Evolutionary conservation across 1,139 yeast species (phyloP).

Genomic region (Hemisphaericaspora subhashii): DNA sequence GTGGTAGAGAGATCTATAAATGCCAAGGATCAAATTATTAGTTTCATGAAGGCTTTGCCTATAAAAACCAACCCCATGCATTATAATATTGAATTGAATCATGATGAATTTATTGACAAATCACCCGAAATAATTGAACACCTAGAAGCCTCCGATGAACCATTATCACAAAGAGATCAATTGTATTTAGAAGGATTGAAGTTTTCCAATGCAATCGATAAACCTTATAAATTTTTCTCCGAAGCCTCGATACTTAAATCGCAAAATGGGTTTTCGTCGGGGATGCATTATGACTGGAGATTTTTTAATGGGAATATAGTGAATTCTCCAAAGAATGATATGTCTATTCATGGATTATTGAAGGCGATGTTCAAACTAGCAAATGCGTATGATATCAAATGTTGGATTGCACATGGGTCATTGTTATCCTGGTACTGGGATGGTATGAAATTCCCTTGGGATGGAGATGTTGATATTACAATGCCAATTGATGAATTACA

Average conservation of each 20-base stretch:
- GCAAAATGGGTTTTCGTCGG: conserved; percentile 29
- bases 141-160: conserved; percentile 7
- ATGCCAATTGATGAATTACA: conserved; percentile 51
- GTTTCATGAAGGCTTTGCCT: conserved; percentile 7
- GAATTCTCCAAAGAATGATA: conserved; percentile 23
- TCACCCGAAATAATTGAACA: conserved; percentile 16
- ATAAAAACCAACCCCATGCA: not conserved
- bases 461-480: conserved; percentile 54
- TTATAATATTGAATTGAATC: conserved; percentile 16
- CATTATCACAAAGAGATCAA: conserved; percentile 14
- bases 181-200: conserved; percentile 16
- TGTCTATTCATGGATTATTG: conserved; percentile 30
- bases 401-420: conserved; percentile 57
- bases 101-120: conserved; percentile 25
- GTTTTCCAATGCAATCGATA: conserved; percentile 9
- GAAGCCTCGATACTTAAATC: conserved; percentile 45
- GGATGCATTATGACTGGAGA: conserved; percentile 48
- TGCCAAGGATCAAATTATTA: conserved; percentile 8
- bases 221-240: conserved; percentile 48
- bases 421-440: conserved; percentile 57
- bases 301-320: conserved; percentile 40
- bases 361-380: conserved; percentile 36
- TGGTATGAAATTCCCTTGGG: conserved; percentile 56
- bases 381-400: conserved; percentile 21
- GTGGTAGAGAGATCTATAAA: conserved; percentile 7